Base-by-base conservation (phyloP, 1,139 yeast species). In the Pichia sp. region DNA sequence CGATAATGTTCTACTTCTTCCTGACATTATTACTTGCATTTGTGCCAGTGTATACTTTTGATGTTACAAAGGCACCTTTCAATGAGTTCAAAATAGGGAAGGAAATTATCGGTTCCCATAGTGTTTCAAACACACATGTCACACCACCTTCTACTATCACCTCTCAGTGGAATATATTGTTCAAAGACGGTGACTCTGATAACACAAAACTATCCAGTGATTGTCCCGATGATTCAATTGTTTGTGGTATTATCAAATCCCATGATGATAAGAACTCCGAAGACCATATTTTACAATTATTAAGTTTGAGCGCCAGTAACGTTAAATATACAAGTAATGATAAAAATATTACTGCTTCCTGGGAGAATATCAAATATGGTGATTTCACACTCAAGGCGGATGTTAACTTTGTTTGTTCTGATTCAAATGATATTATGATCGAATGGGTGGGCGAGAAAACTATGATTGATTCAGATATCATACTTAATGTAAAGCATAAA, bases 121-220 rank as follows among this genome's bases (percentile, higher is more conserved):
- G 18, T 4, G 4, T 34, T 10, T 23, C 33, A n/a, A 12, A 12
- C 10, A 11, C 28, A 10, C 28, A 28, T 11, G 17, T 31, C 37
- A 84, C 96, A 12, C 96, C 96, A 21, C 97, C 97, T 3, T 73
- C 89, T 5, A 65, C 62, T 34, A 77, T 85, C 2, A 70, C 67
- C 39, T 62, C 69, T 30, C 69, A 75, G 4, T 84, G 95, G 89
- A 75, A 69, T 53, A 54, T 88, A 37, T 82, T 85, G 36, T 68
- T 86, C 11, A 45, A 43, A 22, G 32, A 36, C 15, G 42, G 42
- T n/a, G 30, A 30, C 3, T 26, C 41, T 3, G 48, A 59, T 32
- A 53, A 60, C 15, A 57, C 59, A 1, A 62, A 56, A 6, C 59
- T 66, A 5, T 45, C 42, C 6, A 62, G 62, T 4, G 64, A 64